phyloP scores from a whole-genome alignment of 495 filamentous ascomycete species.

The Hamigera avellanea region DNA sequence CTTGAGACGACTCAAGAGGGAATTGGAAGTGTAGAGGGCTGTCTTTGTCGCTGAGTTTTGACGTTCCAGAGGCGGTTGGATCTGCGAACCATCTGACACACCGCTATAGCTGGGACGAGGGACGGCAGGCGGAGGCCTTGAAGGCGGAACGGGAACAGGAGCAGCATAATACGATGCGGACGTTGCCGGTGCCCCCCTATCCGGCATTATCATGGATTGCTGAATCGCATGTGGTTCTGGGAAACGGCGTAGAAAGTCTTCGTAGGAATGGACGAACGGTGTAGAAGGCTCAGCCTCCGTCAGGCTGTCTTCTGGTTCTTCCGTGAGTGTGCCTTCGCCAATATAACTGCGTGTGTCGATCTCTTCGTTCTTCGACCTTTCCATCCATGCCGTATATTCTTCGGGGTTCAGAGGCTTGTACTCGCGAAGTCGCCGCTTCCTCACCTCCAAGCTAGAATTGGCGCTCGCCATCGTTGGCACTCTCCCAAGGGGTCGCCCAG shows the following conservation, averaged over 20 bases:
- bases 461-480: conserved; percentile 40
- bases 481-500: conserved; percentile 38
- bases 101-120: conserved; percentile 83
- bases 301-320: conserved; percentile 27
- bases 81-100: conserved; percentile 54
- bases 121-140: conserved; percentile 71
- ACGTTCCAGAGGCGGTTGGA: conserved; percentile 38
- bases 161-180: conserved; percentile 26
- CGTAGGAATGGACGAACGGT: conserved; percentile 44
- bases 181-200: conserved; percentile 11
- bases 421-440: conserved; percentile 44
- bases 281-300: conserved; percentile 18
- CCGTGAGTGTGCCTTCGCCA: conserved; percentile 24
- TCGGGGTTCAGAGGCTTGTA: conserved; percentile 49
- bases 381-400: conserved; percentile 48
- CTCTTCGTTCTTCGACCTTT: conserved; percentile 44
- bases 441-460: conserved; percentile 39
- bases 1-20: conserved; percentile 33
- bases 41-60: conserved; percentile 34
- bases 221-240: conserved; percentile 59
- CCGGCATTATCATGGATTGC: conserved; percentile 59
- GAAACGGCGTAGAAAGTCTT: conserved; percentile 76
- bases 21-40: conserved; percentile 32
- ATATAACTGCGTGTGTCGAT: conserved; percentile 33
- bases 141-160: conserved; percentile 31